Base-by-base conservation (phyloP, 805 yeast genomes). In the Wickerhamomyces hampshirensis region DNA sequence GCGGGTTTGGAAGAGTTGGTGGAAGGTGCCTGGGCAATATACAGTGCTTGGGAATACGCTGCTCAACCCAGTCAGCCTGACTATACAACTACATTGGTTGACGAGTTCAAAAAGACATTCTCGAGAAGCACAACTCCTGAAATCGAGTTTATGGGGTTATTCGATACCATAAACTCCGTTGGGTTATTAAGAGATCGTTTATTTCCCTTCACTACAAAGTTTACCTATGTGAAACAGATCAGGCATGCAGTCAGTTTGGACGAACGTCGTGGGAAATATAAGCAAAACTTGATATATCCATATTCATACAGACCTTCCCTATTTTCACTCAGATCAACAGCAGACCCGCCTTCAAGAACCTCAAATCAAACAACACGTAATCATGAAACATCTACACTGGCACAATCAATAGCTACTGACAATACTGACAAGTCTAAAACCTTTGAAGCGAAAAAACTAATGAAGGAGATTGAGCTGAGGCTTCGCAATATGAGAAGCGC, bases 131-230 rank as follows among this genome's bases (percentile, higher is more conserved):
- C 59, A 5, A 47, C 55, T 2, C 70, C 75, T 4, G 49, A 48
- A 7, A 65, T 80, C 32, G 69, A 71, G 43, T 77, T 78, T 40
- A 71, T 80, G 68, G 87, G 87, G 0, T 55, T 80, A 14, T 80
- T 81, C 70, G 88, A 80, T 56, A 73, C 84, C 0, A 77, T 80
- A 14, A 78, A 77, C 50, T 77, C 85, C 1, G 78, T 79, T 15
- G 87, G 87, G 0, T 47, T 78, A 8, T 38, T 79, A 4, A 60
- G 75, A 28, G 84, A 78, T 47, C 56, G 75, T 27, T 43, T 75
- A 51, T 80, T 79, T 43, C 84, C 85, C 0, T 76, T 64, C 43
- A 66, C 80, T 1, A 69, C 77, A 2, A 61, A 69, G 33, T 63
- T 73, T 29, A 58, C 65, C 11, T 65, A 66, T 35, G 81, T 79